Conservation (phyloP, 225 moss, liverwort and hornwort species). For the Takakia lepidozioides region DNA sequence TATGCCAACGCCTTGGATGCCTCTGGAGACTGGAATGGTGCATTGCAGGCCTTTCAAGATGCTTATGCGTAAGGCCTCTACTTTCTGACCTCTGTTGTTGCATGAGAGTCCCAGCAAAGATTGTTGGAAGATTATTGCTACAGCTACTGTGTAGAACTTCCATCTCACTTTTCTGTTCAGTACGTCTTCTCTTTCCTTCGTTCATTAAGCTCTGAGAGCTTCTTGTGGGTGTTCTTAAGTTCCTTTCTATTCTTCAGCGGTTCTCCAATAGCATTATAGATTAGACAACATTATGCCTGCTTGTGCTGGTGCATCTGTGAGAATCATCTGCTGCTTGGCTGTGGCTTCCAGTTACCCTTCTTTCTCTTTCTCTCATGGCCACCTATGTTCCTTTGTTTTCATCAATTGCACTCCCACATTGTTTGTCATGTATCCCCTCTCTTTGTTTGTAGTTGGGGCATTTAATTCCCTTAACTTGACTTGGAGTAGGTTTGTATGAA, state of each 20-base stretch:
- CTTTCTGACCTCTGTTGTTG: no score
- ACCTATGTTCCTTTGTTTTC: neutral
- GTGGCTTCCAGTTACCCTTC: neutral
- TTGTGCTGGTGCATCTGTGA: neutral
- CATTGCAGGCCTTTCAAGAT: slow-evolving; percentile 64
- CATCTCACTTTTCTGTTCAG: no score
- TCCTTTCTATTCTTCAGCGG: no score
- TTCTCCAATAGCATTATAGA: no score
- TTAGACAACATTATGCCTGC: no score
- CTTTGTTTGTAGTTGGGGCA: neutral
- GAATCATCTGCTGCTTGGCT: neutral
- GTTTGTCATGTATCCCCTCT: neutral
- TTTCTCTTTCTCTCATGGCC: neutral
- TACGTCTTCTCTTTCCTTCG: no score
- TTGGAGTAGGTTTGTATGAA: neutral
- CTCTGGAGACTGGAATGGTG: slow-evolving; percentile 42
- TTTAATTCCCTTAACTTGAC: neutral
- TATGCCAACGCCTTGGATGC: slow-evolving; percentile 84
- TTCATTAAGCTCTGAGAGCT: no score
- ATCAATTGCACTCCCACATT: no score
- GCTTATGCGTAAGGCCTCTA: slow-evolving; percentile 72
- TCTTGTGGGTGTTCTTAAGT: no score
- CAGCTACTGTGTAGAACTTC: no score
- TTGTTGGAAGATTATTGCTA: no score
- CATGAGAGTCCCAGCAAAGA: no score